phyloP scores from a whole-genome alignment of 2,329 filamentous ascomycete species.

The Penicillium capsulatum region DNA sequence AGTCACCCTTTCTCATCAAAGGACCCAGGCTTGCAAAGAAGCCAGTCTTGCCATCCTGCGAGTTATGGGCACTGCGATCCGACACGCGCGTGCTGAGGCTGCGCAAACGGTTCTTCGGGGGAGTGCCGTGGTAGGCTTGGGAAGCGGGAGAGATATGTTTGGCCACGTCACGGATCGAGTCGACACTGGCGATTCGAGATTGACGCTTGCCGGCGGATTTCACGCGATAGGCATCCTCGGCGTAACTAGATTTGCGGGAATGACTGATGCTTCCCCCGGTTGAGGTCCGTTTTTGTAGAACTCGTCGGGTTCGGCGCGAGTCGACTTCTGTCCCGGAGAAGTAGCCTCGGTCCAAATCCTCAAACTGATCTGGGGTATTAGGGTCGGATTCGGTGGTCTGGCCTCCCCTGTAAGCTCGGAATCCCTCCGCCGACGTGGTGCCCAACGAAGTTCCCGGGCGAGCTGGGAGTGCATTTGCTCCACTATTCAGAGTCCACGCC shows the following conservation, averaged over 20 bases:
- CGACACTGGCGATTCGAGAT: constrained; percentile 73
- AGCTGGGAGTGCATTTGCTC: constrained; percentile 30
- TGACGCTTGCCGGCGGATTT: constrained; percentile 66
- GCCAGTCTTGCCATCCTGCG: constrained; percentile 48
- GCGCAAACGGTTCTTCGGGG: constrained; percentile 51
- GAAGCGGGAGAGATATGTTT: constrained; percentile 52
- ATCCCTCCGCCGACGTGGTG: constrained; percentile 9
- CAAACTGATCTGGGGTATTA: constrained; percentile 32
- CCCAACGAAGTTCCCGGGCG: constrained; percentile 35
- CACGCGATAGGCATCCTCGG: constrained; percentile 67
- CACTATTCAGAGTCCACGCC: constrained; percentile 52
- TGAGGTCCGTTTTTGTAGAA: constrained; percentile 68
- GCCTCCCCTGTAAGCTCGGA: constrained; percentile 16
- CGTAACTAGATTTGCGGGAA: constrained; percentile 70
- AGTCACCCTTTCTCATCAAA: constrained; percentile 44
- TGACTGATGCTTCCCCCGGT: constrained; percentile 46
- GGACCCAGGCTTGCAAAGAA: constrained; percentile 47
- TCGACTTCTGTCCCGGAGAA: constrained; percentile 88
- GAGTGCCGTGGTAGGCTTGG: constrained; percentile 65
- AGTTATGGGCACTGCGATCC: constrained; percentile 38
- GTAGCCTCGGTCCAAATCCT: constrained; percentile 80
- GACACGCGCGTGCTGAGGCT: constrained; percentile 57
- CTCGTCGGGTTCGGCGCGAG: constrained; percentile 63
- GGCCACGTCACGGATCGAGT: constrained; percentile 62
- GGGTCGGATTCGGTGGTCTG: constrained; percentile 31